Evolutionary conservation across 768 basidiomycete genomes (phyloP).

Genomic region (Lentinula sp.): DNA sequence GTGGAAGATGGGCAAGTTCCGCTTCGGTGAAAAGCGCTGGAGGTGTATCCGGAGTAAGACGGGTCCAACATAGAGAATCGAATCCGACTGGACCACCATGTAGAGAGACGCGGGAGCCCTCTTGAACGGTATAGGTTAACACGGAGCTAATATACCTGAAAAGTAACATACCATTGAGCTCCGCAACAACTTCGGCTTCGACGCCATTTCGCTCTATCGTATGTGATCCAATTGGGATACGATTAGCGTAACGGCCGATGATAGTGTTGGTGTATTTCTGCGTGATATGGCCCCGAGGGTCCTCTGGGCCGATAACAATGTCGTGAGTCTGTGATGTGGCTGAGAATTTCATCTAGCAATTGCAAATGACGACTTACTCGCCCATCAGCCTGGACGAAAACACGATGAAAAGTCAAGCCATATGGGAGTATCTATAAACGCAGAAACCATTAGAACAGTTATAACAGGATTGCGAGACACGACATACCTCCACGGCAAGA

Average conservation of each 20-base stretch:
- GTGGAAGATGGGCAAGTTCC: slow-evolving; percentile 41
- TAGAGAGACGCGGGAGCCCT: slow-evolving; percentile 52
- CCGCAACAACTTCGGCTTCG: slow-evolving; percentile 37
- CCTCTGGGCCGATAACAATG: slow-evolving; percentile 68
- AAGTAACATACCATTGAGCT: slow-evolving; percentile 30
- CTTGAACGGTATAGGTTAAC: slow-evolving; percentile 12
- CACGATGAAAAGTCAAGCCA: slow-evolving; percentile 63
- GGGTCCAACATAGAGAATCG: slow-evolving; percentile 50
- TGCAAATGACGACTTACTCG: slow-evolving; percentile 33
- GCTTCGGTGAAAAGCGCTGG: slow-evolving; percentile 50
- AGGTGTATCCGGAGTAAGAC: slow-evolving; percentile 29
- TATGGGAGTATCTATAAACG: slow-evolving; percentile 51
- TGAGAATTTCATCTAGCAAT: background rate
- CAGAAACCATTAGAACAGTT: background rate
- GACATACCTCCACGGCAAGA: slow-evolving; percentile 54
- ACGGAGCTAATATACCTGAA: background rate
- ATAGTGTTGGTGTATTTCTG: slow-evolving; percentile 71
- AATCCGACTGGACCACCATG: slow-evolving; percentile 69
- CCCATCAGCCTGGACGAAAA: slow-evolving; percentile 61
- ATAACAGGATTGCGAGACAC: background rate
- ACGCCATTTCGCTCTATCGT: slow-evolving; percentile 47
- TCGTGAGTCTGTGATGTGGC: slow-evolving; percentile 54
- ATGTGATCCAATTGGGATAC: slow-evolving; percentile 57
- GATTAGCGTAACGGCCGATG: slow-evolving; percentile 69
- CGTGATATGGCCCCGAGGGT: slow-evolving; percentile 46